phyloP scores from a whole-genome alignment of 176 grass and related monocot species.

The Raddia guianensis region DNA sequence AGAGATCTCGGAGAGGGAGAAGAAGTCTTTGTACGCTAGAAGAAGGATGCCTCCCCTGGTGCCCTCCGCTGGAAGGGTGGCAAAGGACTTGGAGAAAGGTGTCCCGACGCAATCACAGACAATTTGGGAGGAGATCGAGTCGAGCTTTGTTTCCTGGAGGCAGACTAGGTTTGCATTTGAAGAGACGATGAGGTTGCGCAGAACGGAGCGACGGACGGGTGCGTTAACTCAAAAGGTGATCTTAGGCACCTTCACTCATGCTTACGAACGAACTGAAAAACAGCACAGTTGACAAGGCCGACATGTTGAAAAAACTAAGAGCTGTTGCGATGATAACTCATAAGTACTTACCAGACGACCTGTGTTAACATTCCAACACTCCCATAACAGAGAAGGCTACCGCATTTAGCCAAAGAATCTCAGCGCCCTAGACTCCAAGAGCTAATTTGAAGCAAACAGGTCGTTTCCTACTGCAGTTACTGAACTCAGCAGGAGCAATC shows the following conservation, averaged over 20 bases:
- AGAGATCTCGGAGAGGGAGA: too few species aligned
- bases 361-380: background rate
- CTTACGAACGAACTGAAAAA: background rate
- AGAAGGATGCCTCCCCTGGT: too few species aligned
- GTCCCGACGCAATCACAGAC: too few species aligned
- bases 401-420: background rate
- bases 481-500: slow-evolving; percentile 10
- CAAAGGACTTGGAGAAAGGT: too few species aligned
- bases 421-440: background rate
- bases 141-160: too few species aligned
- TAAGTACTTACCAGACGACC: background rate
- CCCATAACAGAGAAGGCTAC: background rate
- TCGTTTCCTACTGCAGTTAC: background rate
- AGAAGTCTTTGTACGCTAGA: too few species aligned
- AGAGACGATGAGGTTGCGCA: too few species aligned
- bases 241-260: background rate
- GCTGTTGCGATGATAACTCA: background rate
- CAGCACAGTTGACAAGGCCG: background rate
- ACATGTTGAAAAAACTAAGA: background rate
- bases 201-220: too few species aligned
- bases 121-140: too few species aligned
- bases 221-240: background rate
- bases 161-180: too few species aligned
- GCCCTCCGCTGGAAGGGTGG: too few species aligned
- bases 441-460: background rate